phyloP scores from a whole-genome alignment of 768 basidiomycete genomes.

The Trametes coccinea region DNA sequence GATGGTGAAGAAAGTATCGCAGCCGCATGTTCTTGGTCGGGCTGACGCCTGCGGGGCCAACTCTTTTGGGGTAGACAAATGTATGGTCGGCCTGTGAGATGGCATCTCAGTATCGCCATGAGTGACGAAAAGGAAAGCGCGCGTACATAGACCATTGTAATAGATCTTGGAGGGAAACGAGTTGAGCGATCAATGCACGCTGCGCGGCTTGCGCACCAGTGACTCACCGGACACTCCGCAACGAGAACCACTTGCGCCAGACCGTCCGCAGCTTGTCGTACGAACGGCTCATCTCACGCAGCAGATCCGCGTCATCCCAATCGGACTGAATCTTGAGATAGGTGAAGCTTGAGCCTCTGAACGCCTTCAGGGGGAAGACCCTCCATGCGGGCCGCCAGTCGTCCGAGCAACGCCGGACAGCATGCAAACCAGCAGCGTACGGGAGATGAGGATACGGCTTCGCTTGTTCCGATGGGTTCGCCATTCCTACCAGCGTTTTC shows the following conservation, averaged over 20 bases:
- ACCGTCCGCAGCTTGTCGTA: constrained; percentile 23
- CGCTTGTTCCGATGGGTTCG: neutral
- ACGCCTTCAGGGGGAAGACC: constrained; percentile 27
- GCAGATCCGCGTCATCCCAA: constrained; percentile 25
- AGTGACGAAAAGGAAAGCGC: neutral
- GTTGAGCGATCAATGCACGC: neutral
- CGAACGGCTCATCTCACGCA: constrained; percentile 14
- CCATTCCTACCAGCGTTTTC: neutral
- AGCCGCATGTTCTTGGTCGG: constrained; percentile 26
- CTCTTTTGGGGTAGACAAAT: constrained; percentile 22
- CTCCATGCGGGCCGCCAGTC: constrained; percentile 23
- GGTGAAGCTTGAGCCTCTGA: constrained; percentile 21
- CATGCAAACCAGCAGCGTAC: constrained; percentile 16
- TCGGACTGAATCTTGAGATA: constrained; percentile 18
- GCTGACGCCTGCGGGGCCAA: constrained; percentile 20
- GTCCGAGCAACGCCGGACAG: constrained; percentile 4
- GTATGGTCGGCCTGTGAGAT: constrained; percentile 22
- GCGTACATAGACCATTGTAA: constrained; percentile 25
- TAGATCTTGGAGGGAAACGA: constrained; percentile 13
- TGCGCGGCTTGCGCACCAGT: neutral
- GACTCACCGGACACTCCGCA: constrained; percentile 22
- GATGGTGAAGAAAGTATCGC: constrained; percentile 24
- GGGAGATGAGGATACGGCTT: constrained; percentile 17
- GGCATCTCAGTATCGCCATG: no score
- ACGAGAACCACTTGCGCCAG: constrained; percentile 26